Evolutionary conservation across 1,284 basidiomycete species (phyloP), one percentile per base, ranked within the genome.

Genomic region (Sporisorium scitamineum): DNA sequence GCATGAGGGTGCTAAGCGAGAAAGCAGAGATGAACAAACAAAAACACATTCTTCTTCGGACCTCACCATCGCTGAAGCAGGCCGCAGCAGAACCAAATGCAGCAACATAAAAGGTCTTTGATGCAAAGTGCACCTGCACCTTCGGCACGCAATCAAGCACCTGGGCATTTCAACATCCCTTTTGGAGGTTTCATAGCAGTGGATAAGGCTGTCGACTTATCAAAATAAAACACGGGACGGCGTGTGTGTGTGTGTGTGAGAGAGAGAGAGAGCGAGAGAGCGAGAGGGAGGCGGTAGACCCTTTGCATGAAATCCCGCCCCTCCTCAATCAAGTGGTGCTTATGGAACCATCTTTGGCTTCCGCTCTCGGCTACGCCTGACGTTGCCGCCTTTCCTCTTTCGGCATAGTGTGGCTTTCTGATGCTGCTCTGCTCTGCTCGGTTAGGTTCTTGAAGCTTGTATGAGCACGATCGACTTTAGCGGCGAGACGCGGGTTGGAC

Each of bases 21-120:
- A n/a, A n/a, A n/a, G 44, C 34, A 26, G 4, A 26, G 47, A 56
- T 26, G 47, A 51, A 56, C 61, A 62, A 56, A 62, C 61, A 63
- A 52, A 52, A 39, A 18, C 4, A n/a, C n/a, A n/a, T n/a, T n/a
- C n/a, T 11, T 51, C 52, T 37, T 20, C 47, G 53, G 13, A 14
- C 29, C 7, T 7, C 24, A 51, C n/a, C 45, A 56, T 56, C 54
- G 61, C 54, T 44, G 37, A 32, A 5, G 18, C 11, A 42, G 37
- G 18, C 8, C 11, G n/a, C 16, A 39, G 11, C 16, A n/a, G n/a
- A n/a, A n/a, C 37, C 37, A 39, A 39, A 39, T 39, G 37, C 37
- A 39, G 37, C 37, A n/a, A 39, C 37, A 39, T 18, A 16, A 39
- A 16, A 5, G 18, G 18, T 18, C 37, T 8, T 39, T 34, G 34